Evolutionary conservation across 106 monocot species (phyloP).

Genomic region (Dendrobium chrysotoxum): DNA sequence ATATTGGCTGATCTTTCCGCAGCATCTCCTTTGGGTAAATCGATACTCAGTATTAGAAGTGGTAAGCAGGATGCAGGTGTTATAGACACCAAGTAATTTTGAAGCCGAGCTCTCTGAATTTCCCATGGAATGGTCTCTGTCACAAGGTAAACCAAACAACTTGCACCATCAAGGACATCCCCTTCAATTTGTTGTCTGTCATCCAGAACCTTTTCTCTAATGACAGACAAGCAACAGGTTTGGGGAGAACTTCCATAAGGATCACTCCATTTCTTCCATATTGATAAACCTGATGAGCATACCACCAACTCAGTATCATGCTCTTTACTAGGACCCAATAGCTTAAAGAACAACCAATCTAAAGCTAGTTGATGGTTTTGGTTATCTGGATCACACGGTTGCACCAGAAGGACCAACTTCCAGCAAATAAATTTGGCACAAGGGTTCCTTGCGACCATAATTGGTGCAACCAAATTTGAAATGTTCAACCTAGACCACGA

Average conservation of each 20-base stretch:
- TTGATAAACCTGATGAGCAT: slow-evolving; percentile 40
- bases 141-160: slow-evolving; percentile 54
- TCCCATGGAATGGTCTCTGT: slow-evolving; percentile 60
- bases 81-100: slow-evolving; percentile 42
- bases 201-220: slow-evolving; percentile 29
- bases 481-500: slow-evolving; percentile 66
- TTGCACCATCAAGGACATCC: slow-evolving; percentile 35
- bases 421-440: slow-evolving; percentile 55
- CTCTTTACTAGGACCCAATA: slow-evolving; percentile 33
- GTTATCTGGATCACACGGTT: slow-evolving; percentile 10
- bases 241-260: slow-evolving; percentile 1
- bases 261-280: slow-evolving; percentile 49
- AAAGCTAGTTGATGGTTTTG: slow-evolving; percentile 27
- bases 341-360: slow-evolving; percentile 73
- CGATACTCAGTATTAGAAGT: slow-evolving; percentile 47
- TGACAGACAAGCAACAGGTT: slow-evolving; percentile 49
- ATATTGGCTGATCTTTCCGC: slow-evolving; percentile 26
- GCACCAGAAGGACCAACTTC: slow-evolving; percentile 59
- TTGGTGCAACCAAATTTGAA: slow-evolving; percentile 50
- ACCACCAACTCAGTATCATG: slow-evolving; percentile 33
- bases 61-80: slow-evolving; percentile 64
- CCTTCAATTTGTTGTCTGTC: slow-evolving; percentile 13
- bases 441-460: slow-evolving; percentile 54
- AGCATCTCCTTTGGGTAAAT: slow-evolving; percentile 13
- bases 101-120: slow-evolving; percentile 50